Evolutionary conservation across 768 basidiomycete species (phyloP), one percentile per base, ranked within the genome.

Genomic region (Phlebiopsis gigantea): DNA sequence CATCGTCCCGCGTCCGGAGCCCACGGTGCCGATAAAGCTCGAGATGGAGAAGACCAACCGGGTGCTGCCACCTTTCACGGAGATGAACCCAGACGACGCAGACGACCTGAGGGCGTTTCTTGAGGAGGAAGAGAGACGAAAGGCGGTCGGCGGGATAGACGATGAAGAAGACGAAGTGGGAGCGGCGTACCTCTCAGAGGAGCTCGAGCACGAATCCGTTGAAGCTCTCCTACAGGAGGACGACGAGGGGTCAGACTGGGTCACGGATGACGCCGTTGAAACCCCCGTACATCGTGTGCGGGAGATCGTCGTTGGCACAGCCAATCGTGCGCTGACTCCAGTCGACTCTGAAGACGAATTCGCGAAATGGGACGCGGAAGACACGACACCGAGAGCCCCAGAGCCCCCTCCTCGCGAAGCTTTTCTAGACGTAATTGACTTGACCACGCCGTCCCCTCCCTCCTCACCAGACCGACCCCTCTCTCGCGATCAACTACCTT

Each of bases 71-170:
- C 80, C 79, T 15, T 73, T 77, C 31, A 70, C 70, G 0, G 69
- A 68, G 31, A 68, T 71, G 60, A 70, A 79, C 54, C 73, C 82
- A 0, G 73, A 73, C 9, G 83, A 87, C 61, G 81, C 81, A 10
- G 77, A 81, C 46, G 87, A 88, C 64, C 72, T 90, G 48, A 71
- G 70, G 48, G 83, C 84, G 25, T 91, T 90, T 54, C 58, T 90
- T 64, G 80, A 84, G 56, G 84, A 82, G 1, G 89, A 90, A 66
- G 71, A 66, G 63, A 69, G 62, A 59, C 73, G 82, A 49, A 80
- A 73, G 63, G 80, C 78, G 55, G 53, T 75, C 50, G 77, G 70
- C 57, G 81, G 81, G 1, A 73, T 73, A 25, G 76, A 77, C 29
- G 73, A 75, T 0, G 79, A 79, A 25, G 76, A 72, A 9, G 73